phyloP scores from a whole-genome alignment of 1,284 basidiomycete genomes.

The Trichosporon asahii region DNA sequence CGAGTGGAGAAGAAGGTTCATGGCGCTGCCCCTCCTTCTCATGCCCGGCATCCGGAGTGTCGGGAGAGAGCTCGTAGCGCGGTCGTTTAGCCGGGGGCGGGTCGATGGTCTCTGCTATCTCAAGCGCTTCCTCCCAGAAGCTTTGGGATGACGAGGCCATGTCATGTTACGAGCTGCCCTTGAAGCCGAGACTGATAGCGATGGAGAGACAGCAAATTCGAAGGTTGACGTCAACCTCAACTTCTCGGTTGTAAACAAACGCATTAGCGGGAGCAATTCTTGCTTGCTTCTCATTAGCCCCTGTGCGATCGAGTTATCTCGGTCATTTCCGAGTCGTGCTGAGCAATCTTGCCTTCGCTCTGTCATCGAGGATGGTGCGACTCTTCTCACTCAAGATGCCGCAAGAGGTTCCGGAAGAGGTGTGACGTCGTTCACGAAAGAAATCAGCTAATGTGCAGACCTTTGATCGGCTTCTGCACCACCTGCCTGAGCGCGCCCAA shows the following conservation, averaged over 20 bases:
- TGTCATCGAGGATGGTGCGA: conserved; percentile 12
- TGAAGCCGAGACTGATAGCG: not conserved
- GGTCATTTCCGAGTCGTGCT: not conserved
- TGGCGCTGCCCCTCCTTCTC: not conserved
- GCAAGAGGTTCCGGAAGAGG: conserved; percentile 16
- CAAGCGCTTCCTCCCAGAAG: conserved; percentile 7
- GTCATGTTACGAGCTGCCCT: not conserved
- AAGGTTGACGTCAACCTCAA: not conserved
- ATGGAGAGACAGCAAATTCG: not conserved
- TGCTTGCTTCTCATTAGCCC: not conserved
- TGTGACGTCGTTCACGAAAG: too few species aligned
- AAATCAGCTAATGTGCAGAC: conserved; percentile 17
- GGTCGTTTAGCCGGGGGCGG: not conserved
- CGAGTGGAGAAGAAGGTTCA: not conserved
- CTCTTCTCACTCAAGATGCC: conserved; percentile 24
- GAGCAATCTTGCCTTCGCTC: not conserved
- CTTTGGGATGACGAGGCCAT: conserved; percentile 8
- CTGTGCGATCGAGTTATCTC: not conserved
- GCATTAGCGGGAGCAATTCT: not conserved
- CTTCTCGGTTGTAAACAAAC: not conserved
- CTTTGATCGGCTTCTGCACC: conserved; percentile 28
- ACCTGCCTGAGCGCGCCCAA: conserved; percentile 26
- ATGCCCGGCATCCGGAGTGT: not conserved
- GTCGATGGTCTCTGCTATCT: not conserved
- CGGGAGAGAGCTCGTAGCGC: not conserved